These are phyloP conservation scores for Fraxinus xanthoxyloides DNA, from an alignment of 305 asterid genomes.

Conservation along the genomic window DNA sequence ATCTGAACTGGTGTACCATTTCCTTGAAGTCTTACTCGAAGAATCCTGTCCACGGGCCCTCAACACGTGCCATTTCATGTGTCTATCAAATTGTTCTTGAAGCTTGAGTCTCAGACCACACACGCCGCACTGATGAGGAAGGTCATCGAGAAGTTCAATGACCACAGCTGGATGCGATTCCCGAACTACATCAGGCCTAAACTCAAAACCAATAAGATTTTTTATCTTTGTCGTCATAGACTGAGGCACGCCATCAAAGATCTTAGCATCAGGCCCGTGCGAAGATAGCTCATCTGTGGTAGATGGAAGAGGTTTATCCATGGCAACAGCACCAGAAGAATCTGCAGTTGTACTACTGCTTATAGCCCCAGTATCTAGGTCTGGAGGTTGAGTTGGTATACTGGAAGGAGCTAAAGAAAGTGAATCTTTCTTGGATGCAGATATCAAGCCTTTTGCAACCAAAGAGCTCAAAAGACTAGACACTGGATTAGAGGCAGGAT, in stretches of 20 bases:
- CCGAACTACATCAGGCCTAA: slow-evolving; percentile 68
- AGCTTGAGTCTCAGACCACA: slow-evolving; percentile 41
- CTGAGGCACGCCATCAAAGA: slow-evolving; percentile 32
- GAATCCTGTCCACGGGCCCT: slow-evolving; percentile 19
- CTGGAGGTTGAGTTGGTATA: slow-evolving; percentile 36
- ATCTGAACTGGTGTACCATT: slow-evolving; percentile 37
- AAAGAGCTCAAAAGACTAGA: slow-evolving; percentile 84
- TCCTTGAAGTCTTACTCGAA: slow-evolving; percentile 30
- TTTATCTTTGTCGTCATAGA: slow-evolving; percentile 34
- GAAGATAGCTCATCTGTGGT: slow-evolving; percentile 31
- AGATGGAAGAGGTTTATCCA: slow-evolving; percentile 30
- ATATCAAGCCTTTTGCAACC: slow-evolving; percentile 81
- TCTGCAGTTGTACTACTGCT: slow-evolving; percentile 36
- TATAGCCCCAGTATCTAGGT: slow-evolving; percentile 35
- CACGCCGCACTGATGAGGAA: slow-evolving; percentile 45
- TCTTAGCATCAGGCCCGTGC: slow-evolving; percentile 30
- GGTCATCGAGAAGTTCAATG: slow-evolving; percentile 58
- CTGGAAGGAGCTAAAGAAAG: slow-evolving; percentile 31
- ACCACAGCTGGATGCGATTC: slow-evolving; percentile 66
- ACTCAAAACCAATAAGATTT: slow-evolving; percentile 69
- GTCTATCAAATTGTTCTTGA: slow-evolving; percentile 36
- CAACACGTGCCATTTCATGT: slow-evolving; percentile 46
- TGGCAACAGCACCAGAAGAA: slow-evolving; percentile 40
- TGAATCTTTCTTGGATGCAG: slow-evolving; percentile 58
- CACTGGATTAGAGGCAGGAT: slow-evolving; percentile 59